phyloP scores from a whole-genome alignment of 179 eudicot species.

The Sideroxylon spinosum region DNA sequence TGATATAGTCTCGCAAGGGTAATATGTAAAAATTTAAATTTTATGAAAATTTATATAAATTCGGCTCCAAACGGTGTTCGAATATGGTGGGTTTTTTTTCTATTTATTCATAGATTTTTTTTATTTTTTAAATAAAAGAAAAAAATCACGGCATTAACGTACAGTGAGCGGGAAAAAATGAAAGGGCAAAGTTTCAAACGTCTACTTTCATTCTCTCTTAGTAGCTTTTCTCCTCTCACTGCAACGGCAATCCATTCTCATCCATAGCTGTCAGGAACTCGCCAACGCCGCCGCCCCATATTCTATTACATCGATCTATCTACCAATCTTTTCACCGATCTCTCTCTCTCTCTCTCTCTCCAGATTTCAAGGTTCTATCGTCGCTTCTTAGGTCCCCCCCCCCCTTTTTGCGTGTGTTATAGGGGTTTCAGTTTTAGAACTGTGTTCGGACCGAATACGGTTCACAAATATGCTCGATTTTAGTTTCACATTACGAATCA shows the following conservation, averaged over 20 bases:
- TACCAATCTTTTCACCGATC: neutral
- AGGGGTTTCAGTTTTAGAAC: neutral
- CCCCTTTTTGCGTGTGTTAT: no score
- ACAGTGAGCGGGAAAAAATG: no score
- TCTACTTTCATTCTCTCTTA: neutral
- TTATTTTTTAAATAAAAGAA: no score
- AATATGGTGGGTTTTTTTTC: no score
- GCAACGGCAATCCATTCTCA: neutral
- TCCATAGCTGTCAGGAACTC: neutral
- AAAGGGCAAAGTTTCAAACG: neutral
- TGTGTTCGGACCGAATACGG: neutral
- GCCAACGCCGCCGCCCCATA: neutral
- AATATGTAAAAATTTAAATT: no score
- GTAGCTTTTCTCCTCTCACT: neutral
- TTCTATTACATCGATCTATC: neutral
- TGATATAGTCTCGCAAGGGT: no score
- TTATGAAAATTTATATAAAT: no score
- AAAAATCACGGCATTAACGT: no score
- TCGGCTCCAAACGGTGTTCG: no score
- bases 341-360: neutral
- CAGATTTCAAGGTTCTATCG: neutral
- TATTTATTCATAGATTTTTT: no score
- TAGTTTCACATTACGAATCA: neutral
- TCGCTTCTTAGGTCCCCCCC: no score
- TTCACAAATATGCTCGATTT: neutral